Evolutionary conservation across 2,329 filamentous ascomycete species (phyloP), one percentile per base, ranked within the genome.

Genomic region (Incumbomyces delicatus): DNA sequence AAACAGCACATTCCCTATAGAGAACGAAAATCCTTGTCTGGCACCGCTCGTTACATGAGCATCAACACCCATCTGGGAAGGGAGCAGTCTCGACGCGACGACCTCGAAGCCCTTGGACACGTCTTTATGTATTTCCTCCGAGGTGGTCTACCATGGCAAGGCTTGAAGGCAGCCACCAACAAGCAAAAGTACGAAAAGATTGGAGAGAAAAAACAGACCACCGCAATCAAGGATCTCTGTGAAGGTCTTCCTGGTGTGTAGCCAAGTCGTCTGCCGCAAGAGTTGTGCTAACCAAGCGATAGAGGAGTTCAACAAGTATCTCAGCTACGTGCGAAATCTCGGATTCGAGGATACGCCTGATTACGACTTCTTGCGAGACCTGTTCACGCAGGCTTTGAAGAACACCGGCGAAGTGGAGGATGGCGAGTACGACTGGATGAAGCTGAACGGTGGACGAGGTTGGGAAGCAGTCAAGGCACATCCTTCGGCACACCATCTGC

Each of bases 151-250:
- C 79, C 79, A 46, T 83, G 79, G 79, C 79, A 83, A 63, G 79
- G 79, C 46, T 65, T 82, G 49, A 82, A 82, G 66, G 79, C 79
- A 58, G 79, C 79, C 13, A 83, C 79, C 47, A 83, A 83, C 69
- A 83, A 98, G 79, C 92, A 98, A 66, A 98, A 98, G 72, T 98
- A 98, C 65, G 92, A 98, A 72, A 96, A 96, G 77, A 98, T 98
- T 68, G 92, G 92, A 38, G 90, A 98, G 75, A 96, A 98, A 83
- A 98, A 98, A 75, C 92, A 96, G 72, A 95, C 90, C 0, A 96
- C 92, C 17, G 79, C 80, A 4, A 94, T 98, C 71, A 95, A 95
- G 72, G 92, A 98, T 60, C 79, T 98, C 13, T 96, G 90, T 64
- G 89, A 95, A 58, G 85, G 87, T 43, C 96, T 94, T 69, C 90